phyloP scores from a whole-genome alignment of 78 protist genomes.

The Speleostelium caveatum region DNA sequence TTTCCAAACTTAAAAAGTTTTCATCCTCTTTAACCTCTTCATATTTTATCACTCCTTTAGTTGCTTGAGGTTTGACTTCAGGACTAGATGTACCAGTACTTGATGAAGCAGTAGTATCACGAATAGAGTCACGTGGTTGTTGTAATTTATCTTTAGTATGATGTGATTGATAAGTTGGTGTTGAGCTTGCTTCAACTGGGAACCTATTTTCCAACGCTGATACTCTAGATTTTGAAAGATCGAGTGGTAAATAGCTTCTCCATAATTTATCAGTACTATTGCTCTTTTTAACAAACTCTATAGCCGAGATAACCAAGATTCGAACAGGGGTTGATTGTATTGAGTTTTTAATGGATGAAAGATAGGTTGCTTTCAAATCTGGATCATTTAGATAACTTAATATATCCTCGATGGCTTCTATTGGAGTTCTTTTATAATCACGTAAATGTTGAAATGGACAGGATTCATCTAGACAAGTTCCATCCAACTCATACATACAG shows the following conservation, averaged over 20 bases:
- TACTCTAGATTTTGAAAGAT: too few species aligned
- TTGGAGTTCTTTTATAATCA: constrained; percentile 22
- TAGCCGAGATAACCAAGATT: too few species aligned
- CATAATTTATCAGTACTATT: too few species aligned
- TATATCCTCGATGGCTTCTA: constrained; percentile 35
- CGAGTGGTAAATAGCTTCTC: too few species aligned
- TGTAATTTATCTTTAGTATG: not conserved
- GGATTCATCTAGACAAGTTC: constrained; percentile 20
- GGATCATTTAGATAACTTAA: not conserved
- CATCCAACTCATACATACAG: constrained; percentile 75
- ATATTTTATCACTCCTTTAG: not conserved
- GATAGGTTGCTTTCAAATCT: not conserved
- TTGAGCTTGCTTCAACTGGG: too few species aligned
- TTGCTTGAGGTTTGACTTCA: not conserved
- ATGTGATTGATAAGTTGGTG: not conserved
- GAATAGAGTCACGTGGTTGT: too few species aligned
- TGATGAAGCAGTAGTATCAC: not conserved
- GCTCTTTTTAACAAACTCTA: too few species aligned
- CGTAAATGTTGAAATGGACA: constrained; percentile 53
- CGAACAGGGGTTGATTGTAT: too few species aligned
- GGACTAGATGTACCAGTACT: not conserved
- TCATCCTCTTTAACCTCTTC: not conserved
- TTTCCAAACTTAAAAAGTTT: too few species aligned
- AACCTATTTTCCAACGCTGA: too few species aligned
- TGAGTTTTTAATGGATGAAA: not conserved